Evolutionary conservation across 1,139 yeast genomes (phyloP), one percentile per base, ranked within the genome.

Genomic region (Hyphopichia buzzinii): DNA sequence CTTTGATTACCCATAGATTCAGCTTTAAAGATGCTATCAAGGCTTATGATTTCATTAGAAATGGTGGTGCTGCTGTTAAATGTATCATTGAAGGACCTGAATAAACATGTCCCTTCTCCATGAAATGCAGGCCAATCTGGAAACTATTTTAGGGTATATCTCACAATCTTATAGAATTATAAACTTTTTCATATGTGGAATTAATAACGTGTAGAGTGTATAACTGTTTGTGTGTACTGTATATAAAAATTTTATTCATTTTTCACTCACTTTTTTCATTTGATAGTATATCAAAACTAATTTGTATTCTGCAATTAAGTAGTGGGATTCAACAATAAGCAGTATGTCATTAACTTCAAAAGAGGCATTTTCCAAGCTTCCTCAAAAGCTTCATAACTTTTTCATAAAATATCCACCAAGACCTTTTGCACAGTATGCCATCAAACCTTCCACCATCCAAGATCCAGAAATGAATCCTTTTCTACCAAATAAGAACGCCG

Each of bases 401-500:
- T 89, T 90, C 66, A 68, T 78, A 39, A 82, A 78, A 57, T 86
- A 80, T 54, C 97, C 97, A 29, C 97, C 97, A 12, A 67, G 84
- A 29, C 92, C 95, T n/a, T 79, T 78, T 57, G 74, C 73, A 22
- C 57, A 73, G 47, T 90, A 89, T 59, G 67, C 86, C 7, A 62
- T 67, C 3, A 75, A 72, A 44, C 85, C 96, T 36, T 77, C 86
- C 4, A 66, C 77, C 23, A 78, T 85, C 16, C 67, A 67, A 35
- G 90, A 88, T 33, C 74, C 79, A 16, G 73, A 76, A 40, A 84
- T 87, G 50, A 92, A 92, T 59, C 98, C 98, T 36, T 92, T 92
- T 58, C 62, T 88, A 39, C 84, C 95, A 19, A 89, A 88, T 57
- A 84, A 77, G 54, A 89, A 90, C 59, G 89, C 95, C 12, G 78